Evolutionary conservation across 495 filamentous ascomycete species (phyloP), one percentile per base, ranked within the genome.

Genomic region (Aspergillus coremiiformis): DNA sequence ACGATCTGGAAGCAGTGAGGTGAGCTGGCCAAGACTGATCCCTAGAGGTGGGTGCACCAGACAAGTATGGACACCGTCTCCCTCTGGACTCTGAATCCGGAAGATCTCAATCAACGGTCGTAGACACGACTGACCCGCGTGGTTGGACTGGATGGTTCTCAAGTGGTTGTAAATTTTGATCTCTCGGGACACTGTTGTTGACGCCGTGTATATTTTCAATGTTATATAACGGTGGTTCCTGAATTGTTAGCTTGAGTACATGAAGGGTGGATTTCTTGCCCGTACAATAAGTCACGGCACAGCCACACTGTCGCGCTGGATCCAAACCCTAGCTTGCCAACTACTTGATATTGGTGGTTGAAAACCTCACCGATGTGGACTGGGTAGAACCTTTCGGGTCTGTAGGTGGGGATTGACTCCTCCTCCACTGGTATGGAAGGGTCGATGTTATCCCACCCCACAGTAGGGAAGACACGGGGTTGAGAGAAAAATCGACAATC

Each of bases 281-380:
- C 57, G 24, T 65, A 67, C 66, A 54, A 48, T 32, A 79, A 57
- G 57, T 79, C 75, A n/a, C 66, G 68, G 41, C 66, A 69, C 14
- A 80, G 65, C 76, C 76, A 79, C 1, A 75, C 77, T 5, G 77
- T 81, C 14, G 77, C 76, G 39, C 55, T 67, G 9, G 71, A 59
- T 5, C 77, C 77, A 53, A 71, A 76, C 6, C 77, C 72, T 30
- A 78, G 60, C 58, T 79, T 80, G 45, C 59, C 63, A 10, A 75
- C 44, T 46, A 77, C 55, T 46, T 66, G 61, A 60, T 76, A 79
- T 47, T 62, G 63, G 19, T 59, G 50, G 27, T 68, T 57, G 53
- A 72, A 66, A 1, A 68, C 56, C 46, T 80, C 74, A 10, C 73
- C 75, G 27, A 76, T 62, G 45, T 62, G 63, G 21, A 73, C 74